These are phyloP conservation scores for Kodamaea nitidulidarum DNA, from an alignment of 805 yeast genomes.

Conservation along the genomic window DNA sequence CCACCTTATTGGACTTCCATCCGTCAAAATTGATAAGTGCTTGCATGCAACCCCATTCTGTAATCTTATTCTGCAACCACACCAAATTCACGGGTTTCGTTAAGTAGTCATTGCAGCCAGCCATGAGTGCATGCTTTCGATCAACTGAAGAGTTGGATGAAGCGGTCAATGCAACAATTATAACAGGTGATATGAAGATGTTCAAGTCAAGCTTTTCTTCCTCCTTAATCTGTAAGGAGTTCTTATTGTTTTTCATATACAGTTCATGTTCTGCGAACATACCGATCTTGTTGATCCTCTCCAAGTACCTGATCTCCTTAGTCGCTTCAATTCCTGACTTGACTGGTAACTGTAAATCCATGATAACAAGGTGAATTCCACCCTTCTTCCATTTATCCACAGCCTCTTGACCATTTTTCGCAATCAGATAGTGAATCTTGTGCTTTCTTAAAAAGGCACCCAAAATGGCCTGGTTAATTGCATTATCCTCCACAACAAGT, in stretches of 20 bases:
- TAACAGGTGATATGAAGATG: slow-evolving; percentile 88
- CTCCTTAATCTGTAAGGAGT: slow-evolving; percentile 22
- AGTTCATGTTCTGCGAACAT: slow-evolving; percentile 45
- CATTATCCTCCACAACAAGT: slow-evolving; percentile 92
- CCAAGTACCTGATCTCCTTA: slow-evolving; percentile 82
- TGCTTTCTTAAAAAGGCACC: slow-evolving; percentile 85
- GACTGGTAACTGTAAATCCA: slow-evolving; percentile 97
- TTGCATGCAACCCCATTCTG: slow-evolving; percentile 99
- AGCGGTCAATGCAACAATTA: slow-evolving; percentile 95
- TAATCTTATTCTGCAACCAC: slow-evolving; percentile 91
- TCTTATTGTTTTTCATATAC: slow-evolving; percentile 17
- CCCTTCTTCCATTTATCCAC: slow-evolving; percentile 92
- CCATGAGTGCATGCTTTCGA: slow-evolving; percentile 85
- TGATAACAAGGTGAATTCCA: slow-evolving; percentile 87
- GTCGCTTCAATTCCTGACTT: slow-evolving; percentile 96
- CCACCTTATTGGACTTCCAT: slow-evolving; percentile 50
- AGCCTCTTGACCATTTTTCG: slow-evolving; percentile 93
- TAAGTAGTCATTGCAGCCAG: slow-evolving; percentile 95
- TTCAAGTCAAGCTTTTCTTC: slow-evolving; percentile 57
- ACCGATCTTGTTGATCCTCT: slow-evolving; percentile 76
- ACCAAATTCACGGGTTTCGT: slow-evolving; percentile 93
- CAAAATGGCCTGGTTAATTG: slow-evolving; percentile 87
- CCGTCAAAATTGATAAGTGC: slow-evolving; percentile 93
- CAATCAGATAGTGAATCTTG: slow-evolving; percentile 77
- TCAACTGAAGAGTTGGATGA: slow-evolving; percentile 75